phyloP scores from a whole-genome alignment of 345 rosid species.

The Murraya koenigii region DNA sequence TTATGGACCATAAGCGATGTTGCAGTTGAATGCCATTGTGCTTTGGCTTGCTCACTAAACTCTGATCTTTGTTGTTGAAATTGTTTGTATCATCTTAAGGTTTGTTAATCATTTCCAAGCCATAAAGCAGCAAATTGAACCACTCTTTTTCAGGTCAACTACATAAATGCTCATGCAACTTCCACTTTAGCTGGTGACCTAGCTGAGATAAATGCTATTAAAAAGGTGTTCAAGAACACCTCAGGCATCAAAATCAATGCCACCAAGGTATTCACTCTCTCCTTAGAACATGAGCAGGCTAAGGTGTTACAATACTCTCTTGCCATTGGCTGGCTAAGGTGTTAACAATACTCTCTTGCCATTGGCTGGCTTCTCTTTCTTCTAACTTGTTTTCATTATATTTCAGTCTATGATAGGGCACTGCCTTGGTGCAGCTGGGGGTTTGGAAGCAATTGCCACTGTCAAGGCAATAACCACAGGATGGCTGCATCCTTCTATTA shows the following conservation, averaged over 20 bases:
- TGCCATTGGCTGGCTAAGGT: background rate
- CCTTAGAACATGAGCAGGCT: background rate
- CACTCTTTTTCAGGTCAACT: slow-evolving; percentile 62
- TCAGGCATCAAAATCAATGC: slow-evolving; percentile 89
- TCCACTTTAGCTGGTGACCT: slow-evolving; percentile 98
- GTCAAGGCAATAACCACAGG: slow-evolving; percentile 91
- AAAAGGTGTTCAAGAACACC: slow-evolving; percentile 85
- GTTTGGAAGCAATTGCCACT: slow-evolving; percentile 91
- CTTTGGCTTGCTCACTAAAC: background rate
- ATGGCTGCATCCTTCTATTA: slow-evolving; percentile 93
- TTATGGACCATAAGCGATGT: background rate
- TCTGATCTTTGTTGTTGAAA: background rate
- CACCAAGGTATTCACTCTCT: slow-evolving; percentile 65
- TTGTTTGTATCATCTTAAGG: background rate
- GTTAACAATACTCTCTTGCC: background rate
- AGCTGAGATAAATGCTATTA: slow-evolving; percentile 95
- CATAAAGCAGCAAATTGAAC: slow-evolving; percentile 5
- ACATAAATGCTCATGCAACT: slow-evolving; percentile 97
- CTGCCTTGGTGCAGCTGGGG: slow-evolving; percentile 99
- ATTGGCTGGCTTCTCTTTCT: slow-evolving; percentile 3
- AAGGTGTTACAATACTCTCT: background rate
- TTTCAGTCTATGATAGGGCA: slow-evolving; percentile 98
- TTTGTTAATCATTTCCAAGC: background rate
- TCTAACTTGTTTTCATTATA: slow-evolving; percentile 5
- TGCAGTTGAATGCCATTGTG: background rate